A percentile compares a stretch with the other conserved stretches of the same genome.
phyloP scores from a whole-genome alignment of 2,329 filamentous ascomycete species.

The Colletotrichum simmondsii region DNA sequence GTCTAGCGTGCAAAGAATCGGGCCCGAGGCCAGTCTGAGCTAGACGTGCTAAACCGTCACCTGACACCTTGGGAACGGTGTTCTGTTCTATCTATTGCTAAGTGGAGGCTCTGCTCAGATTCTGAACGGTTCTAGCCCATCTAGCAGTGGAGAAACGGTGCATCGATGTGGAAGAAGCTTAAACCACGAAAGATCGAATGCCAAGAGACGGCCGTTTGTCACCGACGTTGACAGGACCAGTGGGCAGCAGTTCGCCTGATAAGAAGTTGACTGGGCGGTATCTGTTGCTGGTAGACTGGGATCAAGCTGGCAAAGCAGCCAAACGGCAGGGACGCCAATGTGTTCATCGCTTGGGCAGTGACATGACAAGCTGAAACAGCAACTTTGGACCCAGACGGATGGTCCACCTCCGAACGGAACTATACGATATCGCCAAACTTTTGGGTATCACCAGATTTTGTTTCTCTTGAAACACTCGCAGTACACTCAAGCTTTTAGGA shows the following conservation, averaged over 20 bases:
- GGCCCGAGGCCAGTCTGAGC: constrained; percentile 5
- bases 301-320: not conserved
- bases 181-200: constrained; percentile 8
- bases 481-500: not conserved
- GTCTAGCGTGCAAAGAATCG: not conserved
- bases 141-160: not conserved
- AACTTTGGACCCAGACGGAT: constrained; percentile 9
- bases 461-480: constrained; percentile 2
- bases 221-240: constrained; percentile 7
- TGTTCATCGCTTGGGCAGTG: constrained; percentile 23
- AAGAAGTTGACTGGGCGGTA: not conserved
- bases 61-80: not conserved
- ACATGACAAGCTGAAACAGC: constrained; percentile 15
- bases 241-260: not conserved
- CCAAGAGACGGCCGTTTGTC: constrained; percentile 12
- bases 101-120: not conserved
- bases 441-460: not conserved
- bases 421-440: constrained; percentile 3
- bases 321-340: constrained; percentile 4
- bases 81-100: not conserved
- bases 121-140: not conserved
- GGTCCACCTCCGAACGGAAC: constrained; percentile 3
- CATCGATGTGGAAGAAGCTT: not conserved
- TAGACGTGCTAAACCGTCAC: not conserved
- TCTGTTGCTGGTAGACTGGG: not conserved